These are phyloP conservation scores for Claviceps capensis DNA, from an alignment of 2,329 filamentous ascomycete species.

Conservation along the genomic window DNA sequence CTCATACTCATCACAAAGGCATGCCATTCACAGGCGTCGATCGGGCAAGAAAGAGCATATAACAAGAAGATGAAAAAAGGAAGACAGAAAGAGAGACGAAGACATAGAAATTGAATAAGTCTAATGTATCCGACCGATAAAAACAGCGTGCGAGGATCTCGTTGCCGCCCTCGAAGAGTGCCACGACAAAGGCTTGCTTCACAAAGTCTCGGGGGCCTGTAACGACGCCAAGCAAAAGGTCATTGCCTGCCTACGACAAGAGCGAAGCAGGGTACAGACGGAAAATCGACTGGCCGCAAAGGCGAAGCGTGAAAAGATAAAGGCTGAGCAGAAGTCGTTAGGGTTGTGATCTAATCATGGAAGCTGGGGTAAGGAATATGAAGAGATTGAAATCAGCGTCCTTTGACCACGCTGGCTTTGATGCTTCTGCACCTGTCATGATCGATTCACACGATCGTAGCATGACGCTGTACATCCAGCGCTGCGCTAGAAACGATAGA, in stretches of 20 bases:
- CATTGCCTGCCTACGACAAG: conserved; percentile 69
- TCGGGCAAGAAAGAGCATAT: not conserved
- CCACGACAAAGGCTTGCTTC: conserved; percentile 81
- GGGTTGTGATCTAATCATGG: conserved; percentile 17
- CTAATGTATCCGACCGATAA: conserved; percentile 10
- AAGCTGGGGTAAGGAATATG: not conserved
- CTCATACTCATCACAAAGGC: not conserved
- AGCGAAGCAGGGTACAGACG: conserved; percentile 65
- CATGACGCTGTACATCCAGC: not conserved
- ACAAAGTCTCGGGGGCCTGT: conserved; percentile 83
- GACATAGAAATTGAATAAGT: not conserved
- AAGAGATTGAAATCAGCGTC: not conserved
- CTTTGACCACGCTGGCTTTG: not conserved
- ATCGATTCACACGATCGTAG: not conserved
- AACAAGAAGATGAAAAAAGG: not conserved
- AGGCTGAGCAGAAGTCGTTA: conserved; percentile 51
- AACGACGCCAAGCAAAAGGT: conserved; percentile 74
- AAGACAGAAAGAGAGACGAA: not conserved
- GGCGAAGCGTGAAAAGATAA: conserved; percentile 57
- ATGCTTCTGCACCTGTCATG: not conserved
- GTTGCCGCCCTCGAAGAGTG: conserved; percentile 92
- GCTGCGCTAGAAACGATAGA: not conserved
- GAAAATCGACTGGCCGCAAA: conserved; percentile 57
- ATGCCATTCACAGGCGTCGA: not conserved
- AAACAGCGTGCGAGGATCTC: conserved; percentile 79